phyloP scores from a whole-genome alignment of 139 green algal genomes.

The Dunaliella primolecta region DNA sequence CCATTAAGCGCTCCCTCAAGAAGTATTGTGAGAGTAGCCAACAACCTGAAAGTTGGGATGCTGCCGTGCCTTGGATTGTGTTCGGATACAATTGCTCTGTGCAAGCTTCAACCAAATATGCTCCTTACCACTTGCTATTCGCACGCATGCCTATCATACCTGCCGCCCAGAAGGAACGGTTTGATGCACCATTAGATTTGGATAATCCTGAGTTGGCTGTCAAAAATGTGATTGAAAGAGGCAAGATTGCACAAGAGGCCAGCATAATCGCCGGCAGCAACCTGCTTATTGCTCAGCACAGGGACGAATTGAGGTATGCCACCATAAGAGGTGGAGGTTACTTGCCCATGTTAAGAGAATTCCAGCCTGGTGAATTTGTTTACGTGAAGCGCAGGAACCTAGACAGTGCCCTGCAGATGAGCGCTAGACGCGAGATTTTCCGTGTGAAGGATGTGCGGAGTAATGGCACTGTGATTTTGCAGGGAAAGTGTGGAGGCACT shows the following conservation, averaged over 20 bases:
- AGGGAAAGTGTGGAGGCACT: not conserved
- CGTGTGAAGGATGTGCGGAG: not conserved
- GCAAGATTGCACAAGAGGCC: not conserved
- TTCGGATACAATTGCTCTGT: too few relatives aligned
- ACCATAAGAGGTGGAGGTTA: slow-evolving; percentile 3
- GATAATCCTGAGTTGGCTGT: not conserved
- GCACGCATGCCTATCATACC: not conserved
- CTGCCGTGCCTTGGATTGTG: too few relatives aligned
- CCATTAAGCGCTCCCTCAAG: too few relatives aligned
- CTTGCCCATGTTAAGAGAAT: not conserved
- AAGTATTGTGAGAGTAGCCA: too few relatives aligned
- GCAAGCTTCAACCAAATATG: too few relatives aligned
- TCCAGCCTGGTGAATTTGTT: slow-evolving; percentile 16
- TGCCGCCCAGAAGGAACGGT: not conserved
- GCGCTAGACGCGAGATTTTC: not conserved
- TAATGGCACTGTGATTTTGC: not conserved
- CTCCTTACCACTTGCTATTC: too few relatives aligned
- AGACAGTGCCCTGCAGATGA: not conserved
- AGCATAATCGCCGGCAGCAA: not conserved
- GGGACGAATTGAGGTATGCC: slow-evolving; percentile 14
- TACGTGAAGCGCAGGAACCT: not conserved
- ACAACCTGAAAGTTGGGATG: too few relatives aligned
- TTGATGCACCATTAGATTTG: not conserved
- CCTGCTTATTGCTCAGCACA: slow-evolving; percentile 10
- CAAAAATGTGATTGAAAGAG: not conserved